These are phyloP conservation scores for Wickerhamiella lipophila DNA, from an alignment of 805 yeast genomes.

Conservation along the genomic window DNA sequence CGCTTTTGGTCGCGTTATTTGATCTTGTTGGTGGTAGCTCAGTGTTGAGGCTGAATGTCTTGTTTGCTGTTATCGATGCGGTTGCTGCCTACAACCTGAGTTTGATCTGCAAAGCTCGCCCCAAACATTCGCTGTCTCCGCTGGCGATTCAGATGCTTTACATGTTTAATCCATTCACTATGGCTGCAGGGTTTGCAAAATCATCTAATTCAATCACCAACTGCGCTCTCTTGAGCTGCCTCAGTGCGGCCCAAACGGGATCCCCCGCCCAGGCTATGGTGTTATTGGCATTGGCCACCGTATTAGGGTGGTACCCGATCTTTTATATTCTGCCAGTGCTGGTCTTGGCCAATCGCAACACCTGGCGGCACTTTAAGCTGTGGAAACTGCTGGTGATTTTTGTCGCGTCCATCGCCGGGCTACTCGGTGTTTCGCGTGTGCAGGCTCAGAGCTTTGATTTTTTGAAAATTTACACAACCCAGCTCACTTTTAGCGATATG, in stretches of 20 bases:
- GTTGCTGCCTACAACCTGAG: conserved; percentile 44
- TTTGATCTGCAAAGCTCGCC: conserved; percentile 30
- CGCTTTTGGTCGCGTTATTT: conserved; percentile 48
- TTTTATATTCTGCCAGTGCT: conserved; percentile 32
- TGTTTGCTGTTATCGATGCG: conserved; percentile 51
- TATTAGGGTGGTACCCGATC: conserved; percentile 50
- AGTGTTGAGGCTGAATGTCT: conserved; percentile 27
- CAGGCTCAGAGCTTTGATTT: conserved; percentile 30
- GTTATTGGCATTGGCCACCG: conserved; percentile 48
- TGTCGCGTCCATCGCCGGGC: conserved; percentile 13
- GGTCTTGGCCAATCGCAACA: conserved; percentile 10
- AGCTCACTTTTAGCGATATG: conserved; percentile 49
- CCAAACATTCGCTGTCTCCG: conserved; percentile 25
- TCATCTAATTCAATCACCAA: conserved; percentile 54
- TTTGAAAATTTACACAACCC: conserved; percentile 43
- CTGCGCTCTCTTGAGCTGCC: conserved; percentile 38
- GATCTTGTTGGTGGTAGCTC: conserved; percentile 19
- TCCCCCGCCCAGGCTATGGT: conserved; percentile 37
- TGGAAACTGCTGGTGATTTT: conserved; percentile 15
- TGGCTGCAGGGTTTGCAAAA: conserved; percentile 54
- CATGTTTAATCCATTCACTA: conserved; percentile 67
- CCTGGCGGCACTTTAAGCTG: conserved; percentile 7
- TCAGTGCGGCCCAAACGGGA: conserved; percentile 34
- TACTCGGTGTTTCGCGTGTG: conserved; percentile 22
- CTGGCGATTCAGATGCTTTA: conserved; percentile 49